Base-by-base conservation (phyloP, 75 land plant genomes). In the Adiantum capillusveneris region DNA sequence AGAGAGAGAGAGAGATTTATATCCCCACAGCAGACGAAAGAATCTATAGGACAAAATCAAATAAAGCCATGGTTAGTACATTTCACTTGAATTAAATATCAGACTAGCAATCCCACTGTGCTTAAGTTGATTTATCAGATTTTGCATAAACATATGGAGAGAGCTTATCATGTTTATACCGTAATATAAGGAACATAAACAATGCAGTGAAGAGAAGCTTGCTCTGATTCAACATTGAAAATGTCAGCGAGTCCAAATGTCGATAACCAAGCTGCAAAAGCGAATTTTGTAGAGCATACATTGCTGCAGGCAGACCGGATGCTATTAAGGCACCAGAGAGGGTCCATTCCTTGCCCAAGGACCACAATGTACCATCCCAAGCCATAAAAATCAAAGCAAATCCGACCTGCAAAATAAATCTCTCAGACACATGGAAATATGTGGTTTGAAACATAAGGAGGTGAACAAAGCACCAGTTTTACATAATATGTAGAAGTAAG, bases 201-300 rank as follows among this genome's bases (percentile, higher is more conserved):
- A 95, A 46, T 49, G 99, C 99, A 6, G 97, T 95, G 69, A 90
- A 95, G 20, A 90, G 57, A 19, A 95, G 64, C 57, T 95, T 95
- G 31, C 96, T 95, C 73, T 95, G 99, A 67, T 95, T 95, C 68
- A 95, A 80, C 52, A 95, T 83, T 9, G 99, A 87, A 63, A 90
- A 90, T 14, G 99, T 95, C 21, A 95, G 82, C 11, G 99, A 95
- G 69, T 95, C 99, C 27, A 95, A 88, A 72, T 90, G 83, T 53
- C 67, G 81, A 71, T 95, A 90, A 48, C 98, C 82, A 36, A 95
- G 81, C 77, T 95, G 99, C 73, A 95, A 69, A 65, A 95, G 76
- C 39, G 84, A 82, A 60, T 95, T 95, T 70, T 95, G 99, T 28
- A 95, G 44, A 1, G 99, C 97, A 74, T 95, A 95, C 19, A 95